Evolutionary conservation across 1,284 basidiomycete genomes (phyloP).

Genomic region (Leucoagaricus sp.): DNA sequence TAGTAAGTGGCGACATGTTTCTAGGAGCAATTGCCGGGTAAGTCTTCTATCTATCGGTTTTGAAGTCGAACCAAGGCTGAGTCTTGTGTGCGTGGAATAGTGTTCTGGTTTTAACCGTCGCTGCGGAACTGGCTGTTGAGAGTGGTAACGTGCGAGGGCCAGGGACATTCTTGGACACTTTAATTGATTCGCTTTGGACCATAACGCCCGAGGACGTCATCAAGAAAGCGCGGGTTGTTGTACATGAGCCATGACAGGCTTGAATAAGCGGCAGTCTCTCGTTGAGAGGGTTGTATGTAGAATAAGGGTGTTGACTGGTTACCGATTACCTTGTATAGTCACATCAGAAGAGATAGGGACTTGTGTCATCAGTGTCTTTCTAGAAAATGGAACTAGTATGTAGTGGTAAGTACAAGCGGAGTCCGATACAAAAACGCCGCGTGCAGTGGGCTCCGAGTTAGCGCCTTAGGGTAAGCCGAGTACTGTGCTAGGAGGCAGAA

Average conservation of each 20-base stretch:
- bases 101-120: constrained; percentile 80
- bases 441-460: too few relatives aligned
- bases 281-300: not conserved
- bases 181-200: constrained; percentile 81
- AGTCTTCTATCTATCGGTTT: constrained; percentile 21
- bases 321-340: too few relatives aligned
- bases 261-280: not conserved
- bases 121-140: constrained; percentile 79
- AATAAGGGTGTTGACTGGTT: too few relatives aligned
- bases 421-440: too few relatives aligned
- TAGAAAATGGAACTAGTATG: too few relatives aligned
- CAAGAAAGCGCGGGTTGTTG: constrained; percentile 5
- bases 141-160: constrained; percentile 76
- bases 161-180: constrained; percentile 84
- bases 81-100: constrained; percentile 38
- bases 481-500: too few relatives aligned
- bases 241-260: not conserved
- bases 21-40: constrained; percentile 78
- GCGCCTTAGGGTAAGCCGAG: too few relatives aligned
- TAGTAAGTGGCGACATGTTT: constrained; percentile 76
- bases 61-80: constrained; percentile 12
- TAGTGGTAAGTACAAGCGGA: too few relatives aligned
- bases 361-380: too few relatives aligned
- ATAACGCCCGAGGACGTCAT: constrained; percentile 58
- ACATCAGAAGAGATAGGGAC: too few relatives aligned